Base-by-base conservation (phyloP, 345 rosid genomes). In the Populus tremula region DNA sequence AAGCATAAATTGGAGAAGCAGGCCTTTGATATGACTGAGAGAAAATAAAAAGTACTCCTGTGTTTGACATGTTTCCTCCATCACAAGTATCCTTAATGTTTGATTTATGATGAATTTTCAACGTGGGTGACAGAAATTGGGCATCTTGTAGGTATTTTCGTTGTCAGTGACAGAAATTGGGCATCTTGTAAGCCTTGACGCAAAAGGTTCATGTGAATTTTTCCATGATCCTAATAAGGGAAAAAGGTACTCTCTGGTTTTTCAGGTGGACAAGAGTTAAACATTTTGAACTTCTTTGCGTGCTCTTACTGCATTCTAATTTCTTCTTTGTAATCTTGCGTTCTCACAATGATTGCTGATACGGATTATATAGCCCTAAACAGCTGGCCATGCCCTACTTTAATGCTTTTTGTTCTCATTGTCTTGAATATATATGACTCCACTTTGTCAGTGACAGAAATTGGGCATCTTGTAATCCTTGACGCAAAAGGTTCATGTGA, bases 171-270 rank as follows among this genome's bases (percentile, higher is more conserved):
- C 90, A 56, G 96, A 95, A 86, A 89, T 95, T 69, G 97, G 98
- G 73, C 85, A 81, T 74, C 76, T 96, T 39, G 70, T 91, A 77
- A 80, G 89, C 88, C 98, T 93, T 29, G 91, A 97, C 47, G 77
- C 89, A 36, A 89, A 76, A 69, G 98, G 88, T 72, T 91, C 96
- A 5, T 92, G 93, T 64, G 97, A 95, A 43, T 92, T 95, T 86
- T 93, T 92, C 71, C 98, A 95, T 79, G 97, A 95, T 77, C 96
- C 96, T 39, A 82, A 82, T 36, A 95, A 89, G 83, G 98, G 98
- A 72, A 95, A 82, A 84, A 89, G 96, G 99, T 93, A 90, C 18
- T 54, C 27, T 63, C 12, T 5, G 12, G 2, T 31, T 39, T 21
- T 23, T 59, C 41, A 67, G 16, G 6, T 80, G 71, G 68, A 75